Evolutionary conservation across 163 green algal genomes (phyloP).

Genomic region (Volvox carteri): DNA sequence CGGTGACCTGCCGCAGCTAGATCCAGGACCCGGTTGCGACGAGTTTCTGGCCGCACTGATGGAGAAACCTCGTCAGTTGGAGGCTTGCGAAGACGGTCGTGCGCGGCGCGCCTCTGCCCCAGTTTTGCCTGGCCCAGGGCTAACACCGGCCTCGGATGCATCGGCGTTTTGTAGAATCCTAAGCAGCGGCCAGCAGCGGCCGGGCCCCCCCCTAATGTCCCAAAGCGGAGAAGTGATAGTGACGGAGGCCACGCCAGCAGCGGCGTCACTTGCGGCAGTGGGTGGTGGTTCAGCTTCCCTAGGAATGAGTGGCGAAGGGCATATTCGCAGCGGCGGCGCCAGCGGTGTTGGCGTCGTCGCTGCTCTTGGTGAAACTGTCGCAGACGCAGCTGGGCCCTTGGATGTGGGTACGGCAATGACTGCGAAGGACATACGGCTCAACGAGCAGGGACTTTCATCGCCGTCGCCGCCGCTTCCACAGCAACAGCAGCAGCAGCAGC

Average conservation of each 20-base stretch:
- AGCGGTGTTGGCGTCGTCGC: background rate
- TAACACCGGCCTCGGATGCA: background rate
- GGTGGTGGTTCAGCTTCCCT: background rate
- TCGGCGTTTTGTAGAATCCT: background rate
- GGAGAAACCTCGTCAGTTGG: background rate
- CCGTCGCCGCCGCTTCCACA: background rate
- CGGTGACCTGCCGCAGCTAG: background rate
- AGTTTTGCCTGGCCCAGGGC: background rate
- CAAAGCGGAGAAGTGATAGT: background rate
- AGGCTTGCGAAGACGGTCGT: background rate
- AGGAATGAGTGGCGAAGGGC: too few species aligned
- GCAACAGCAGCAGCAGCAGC: background rate
- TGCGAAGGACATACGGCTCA: too few species aligned
- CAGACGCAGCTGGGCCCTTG: too few species aligned
- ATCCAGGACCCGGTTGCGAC: background rate
- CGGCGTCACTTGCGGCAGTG: background rate
- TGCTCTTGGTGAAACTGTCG: too few species aligned
- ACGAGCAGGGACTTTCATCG: too few species aligned
- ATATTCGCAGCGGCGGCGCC: background rate
- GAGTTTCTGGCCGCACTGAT: background rate
- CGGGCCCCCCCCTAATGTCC: background rate
- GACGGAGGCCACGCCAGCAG: background rate
- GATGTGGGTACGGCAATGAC: too few species aligned
- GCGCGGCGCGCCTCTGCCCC: background rate
- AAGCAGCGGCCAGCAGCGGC: slow-evolving; percentile 13